A percentile compares a stretch with the other conserved stretches of the same genome.
These are phyloP conservation scores for Aotearoamyces nothofagi DNA, from an alignment of 2,329 filamentous ascomycete genomes.

Conservation along the genomic window DNA sequence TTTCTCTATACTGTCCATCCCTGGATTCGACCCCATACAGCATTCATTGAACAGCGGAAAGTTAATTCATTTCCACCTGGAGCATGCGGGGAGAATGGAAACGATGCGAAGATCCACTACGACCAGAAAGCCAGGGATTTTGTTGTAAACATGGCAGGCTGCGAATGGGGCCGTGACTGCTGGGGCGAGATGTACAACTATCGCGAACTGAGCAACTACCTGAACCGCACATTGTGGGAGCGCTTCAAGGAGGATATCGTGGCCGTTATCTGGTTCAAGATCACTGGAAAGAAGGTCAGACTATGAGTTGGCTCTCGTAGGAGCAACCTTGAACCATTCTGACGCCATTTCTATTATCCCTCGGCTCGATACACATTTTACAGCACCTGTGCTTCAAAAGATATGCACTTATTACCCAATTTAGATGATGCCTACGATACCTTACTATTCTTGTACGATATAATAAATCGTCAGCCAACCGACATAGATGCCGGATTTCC, in stretches of 20 bases:
- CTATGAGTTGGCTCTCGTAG: constrained; percentile 11
- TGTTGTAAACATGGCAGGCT: constrained; percentile 95
- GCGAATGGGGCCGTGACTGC: constrained; percentile 91
- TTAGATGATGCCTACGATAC: neutral
- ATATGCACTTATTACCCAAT: neutral
- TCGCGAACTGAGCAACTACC: constrained; percentile 75
- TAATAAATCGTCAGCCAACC: no score
- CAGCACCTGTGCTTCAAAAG: neutral
- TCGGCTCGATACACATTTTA: neutral
- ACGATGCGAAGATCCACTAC: constrained; percentile 73
- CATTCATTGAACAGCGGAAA: constrained; percentile 78
- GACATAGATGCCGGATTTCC: no score
- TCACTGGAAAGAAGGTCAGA: constrained; percentile 35
- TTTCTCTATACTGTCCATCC: constrained; percentile 83
- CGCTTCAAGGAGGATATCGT: constrained; percentile 52
- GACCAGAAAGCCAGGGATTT: constrained; percentile 76
- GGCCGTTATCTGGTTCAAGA: constrained; percentile 44
- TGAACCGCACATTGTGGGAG: constrained; percentile 78
- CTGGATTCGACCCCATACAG: constrained; percentile 80
- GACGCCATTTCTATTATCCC: neutral
- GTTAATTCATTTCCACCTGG: constrained; percentile 91
- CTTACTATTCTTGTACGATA: neutral
- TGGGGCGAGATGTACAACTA: constrained; percentile 98
- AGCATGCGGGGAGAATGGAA: constrained; percentile 66
- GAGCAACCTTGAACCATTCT: neutral